These are phyloP conservation scores for Gloeopeniophorella convolvens DNA, from an alignment of 768 basidiomycete genomes.

Conservation along the genomic window DNA sequence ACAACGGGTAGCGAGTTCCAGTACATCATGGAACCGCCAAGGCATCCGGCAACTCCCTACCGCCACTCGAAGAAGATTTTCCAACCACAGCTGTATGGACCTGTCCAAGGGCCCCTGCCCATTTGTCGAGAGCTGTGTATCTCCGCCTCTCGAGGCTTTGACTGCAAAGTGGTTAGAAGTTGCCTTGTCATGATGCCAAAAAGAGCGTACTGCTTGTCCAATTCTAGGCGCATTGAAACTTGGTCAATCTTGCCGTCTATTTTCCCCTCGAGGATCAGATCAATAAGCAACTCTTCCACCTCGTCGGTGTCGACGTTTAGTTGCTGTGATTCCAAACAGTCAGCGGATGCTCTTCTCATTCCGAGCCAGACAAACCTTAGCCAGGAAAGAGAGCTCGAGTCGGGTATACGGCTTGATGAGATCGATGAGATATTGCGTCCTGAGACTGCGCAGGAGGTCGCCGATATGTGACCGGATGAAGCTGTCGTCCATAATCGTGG, in stretches of 20 bases:
- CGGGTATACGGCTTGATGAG: constrained; percentile 97
- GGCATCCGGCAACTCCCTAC: constrained; percentile 7
- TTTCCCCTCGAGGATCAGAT: constrained; percentile 93
- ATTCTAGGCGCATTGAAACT: constrained; percentile 85
- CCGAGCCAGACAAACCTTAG: constrained; percentile 75
- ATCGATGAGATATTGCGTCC: constrained; percentile 96
- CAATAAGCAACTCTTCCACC: constrained; percentile 90
- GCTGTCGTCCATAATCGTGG: constrained; percentile 92
- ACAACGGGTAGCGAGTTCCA: background rate
- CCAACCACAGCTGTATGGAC: constrained; percentile 71
- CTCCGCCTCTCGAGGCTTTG: constrained; percentile 85
- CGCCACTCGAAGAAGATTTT: constrained; percentile 46
- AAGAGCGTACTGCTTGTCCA: constrained; percentile 71
- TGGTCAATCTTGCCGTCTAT: constrained; percentile 97
- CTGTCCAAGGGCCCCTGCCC: constrained; percentile 74
- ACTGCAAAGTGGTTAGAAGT: constrained; percentile 33
- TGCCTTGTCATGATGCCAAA: background rate
- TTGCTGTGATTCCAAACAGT: too few species aligned
- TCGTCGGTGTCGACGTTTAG: constrained; percentile 88
- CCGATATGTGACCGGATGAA: constrained; percentile 97
- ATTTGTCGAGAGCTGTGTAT: constrained; percentile 72
- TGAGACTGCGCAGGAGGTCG: constrained; percentile 86
- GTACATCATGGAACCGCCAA: background rate
- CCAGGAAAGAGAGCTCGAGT: constrained; percentile 88
- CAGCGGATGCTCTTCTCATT: too few species aligned